Conservation (phyloP, 2,329 filamentous ascomycete genomes). For the Colletotrichum tropicicola region DNA sequence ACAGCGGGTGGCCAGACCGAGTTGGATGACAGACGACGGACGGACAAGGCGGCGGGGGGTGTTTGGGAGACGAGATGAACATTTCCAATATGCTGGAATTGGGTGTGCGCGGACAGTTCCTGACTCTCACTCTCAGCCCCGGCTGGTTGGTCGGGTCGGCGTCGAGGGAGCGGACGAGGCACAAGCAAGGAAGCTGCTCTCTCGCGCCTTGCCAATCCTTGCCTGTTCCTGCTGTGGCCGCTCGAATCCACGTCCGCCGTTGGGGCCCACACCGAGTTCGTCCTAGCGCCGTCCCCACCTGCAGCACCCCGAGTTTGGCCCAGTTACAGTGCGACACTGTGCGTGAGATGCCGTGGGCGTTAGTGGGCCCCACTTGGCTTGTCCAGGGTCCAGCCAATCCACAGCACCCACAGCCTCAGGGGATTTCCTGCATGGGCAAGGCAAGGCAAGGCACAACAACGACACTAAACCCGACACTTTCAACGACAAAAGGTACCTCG, state of each 20-base stretch:
- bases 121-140: too few relatives aligned
- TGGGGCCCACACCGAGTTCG: constrained; percentile 16
- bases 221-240: background rate
- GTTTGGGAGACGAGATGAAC: constrained; percentile 17
- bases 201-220: constrained; percentile 4
- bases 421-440: constrained; percentile 6
- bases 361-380: constrained; percentile 6
- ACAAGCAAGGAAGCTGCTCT: constrained; percentile 1
- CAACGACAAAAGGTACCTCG: too few relatives aligned
- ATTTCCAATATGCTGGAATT: constrained; percentile 9
- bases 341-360: too few relatives aligned
- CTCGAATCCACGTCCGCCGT: background rate
- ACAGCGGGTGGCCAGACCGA: constrained; percentile 14
- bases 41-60: background rate
- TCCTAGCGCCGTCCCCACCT: background rate
- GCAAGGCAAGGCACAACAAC: too few relatives aligned
- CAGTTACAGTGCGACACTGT: constrained; percentile 11
- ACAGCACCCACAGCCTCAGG: constrained; percentile 12
- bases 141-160: too few relatives aligned
- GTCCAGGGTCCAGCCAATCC: constrained; percentile 20
- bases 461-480: too few relatives aligned
- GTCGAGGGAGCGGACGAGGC: too few relatives aligned
- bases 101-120: constrained; percentile 7
- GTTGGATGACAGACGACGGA: background rate
- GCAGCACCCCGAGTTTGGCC: constrained; percentile 12